Conservation (phyloP, 1,284 basidiomycete genomes). For the Malassezia globosa region DNA sequence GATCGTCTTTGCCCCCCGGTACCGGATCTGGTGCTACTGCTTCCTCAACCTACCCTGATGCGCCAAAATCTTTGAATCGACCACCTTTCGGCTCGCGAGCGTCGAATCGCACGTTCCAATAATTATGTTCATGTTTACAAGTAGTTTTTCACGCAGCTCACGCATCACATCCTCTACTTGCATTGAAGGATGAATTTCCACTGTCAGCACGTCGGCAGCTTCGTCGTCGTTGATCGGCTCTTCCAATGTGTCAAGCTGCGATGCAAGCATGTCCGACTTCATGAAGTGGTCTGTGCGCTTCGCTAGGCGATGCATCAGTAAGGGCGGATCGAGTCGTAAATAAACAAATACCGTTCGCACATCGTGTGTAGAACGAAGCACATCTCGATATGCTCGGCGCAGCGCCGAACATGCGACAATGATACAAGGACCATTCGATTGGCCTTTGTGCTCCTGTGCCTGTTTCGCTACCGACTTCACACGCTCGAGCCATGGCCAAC, state of each 20-base stretch:
- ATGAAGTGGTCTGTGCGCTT: slow-evolving; percentile 71
- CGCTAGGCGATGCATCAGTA: slow-evolving; percentile 61
- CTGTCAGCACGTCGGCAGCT: neutral
- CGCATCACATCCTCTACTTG: neutral
- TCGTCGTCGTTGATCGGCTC: slow-evolving; percentile 51
- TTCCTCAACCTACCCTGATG: no score
- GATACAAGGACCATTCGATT: neutral
- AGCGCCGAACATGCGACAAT: slow-evolving; percentile 79
- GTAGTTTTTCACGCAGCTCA: neutral
- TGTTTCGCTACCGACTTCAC: slow-evolving; percentile 54
- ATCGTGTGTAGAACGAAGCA: slow-evolving; percentile 56
- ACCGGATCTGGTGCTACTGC: no score
- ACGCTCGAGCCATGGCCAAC: slow-evolving; percentile 69
- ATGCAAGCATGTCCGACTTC: slow-evolving; percentile 73
- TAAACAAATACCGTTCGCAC: slow-evolving; percentile 64
- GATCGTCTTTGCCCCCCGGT: neutral
- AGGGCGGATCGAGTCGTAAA: slow-evolving; percentile 59
- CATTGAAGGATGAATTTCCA: no score
- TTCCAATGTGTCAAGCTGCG: slow-evolving; percentile 69
- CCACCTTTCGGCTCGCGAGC: no score
- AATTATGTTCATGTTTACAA: no score
- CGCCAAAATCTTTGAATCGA: neutral
- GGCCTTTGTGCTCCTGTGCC: slow-evolving; percentile 49
- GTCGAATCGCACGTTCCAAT: no score
- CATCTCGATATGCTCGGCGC: slow-evolving; percentile 66